phyloP scores from a whole-genome alignment of 768 basidiomycete species.

The Tricholoma bakamatsutake region DNA sequence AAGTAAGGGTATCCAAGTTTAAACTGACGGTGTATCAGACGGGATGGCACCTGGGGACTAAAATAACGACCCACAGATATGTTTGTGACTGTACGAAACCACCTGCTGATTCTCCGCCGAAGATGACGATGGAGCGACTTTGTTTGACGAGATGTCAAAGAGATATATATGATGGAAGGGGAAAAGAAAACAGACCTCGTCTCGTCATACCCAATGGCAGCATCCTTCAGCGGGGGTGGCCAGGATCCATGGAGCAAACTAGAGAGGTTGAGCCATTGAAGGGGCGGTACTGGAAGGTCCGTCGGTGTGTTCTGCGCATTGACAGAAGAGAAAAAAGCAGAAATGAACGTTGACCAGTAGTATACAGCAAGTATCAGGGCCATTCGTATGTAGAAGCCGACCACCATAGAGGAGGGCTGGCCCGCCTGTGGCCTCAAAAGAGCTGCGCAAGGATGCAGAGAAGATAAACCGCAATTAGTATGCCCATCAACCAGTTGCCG shows the following conservation, averaged over 20 bases:
- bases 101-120: constrained; percentile 68
- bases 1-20: constrained; percentile 52
- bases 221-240: constrained; percentile 58
- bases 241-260: constrained; percentile 46
- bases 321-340: constrained; percentile 17
- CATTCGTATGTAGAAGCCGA: constrained; percentile 20
- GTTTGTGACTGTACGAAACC: constrained; percentile 60
- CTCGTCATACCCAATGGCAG: constrained; percentile 61
- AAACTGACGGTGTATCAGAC: constrained; percentile 37
- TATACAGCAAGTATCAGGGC: constrained; percentile 20
- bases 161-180: neutral
- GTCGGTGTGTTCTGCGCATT: constrained; percentile 47
- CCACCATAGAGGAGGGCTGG: constrained; percentile 5
- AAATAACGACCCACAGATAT: constrained; percentile 46
- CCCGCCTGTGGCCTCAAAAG: constrained; percentile 12
- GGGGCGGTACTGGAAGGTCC: constrained; percentile 49
- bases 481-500: neutral
- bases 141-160: constrained; percentile 11
- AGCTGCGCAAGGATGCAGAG: neutral
- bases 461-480: neutral
- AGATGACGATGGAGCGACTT: constrained; percentile 59
- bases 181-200: constrained; percentile 24
- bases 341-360: constrained; percentile 21
- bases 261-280: constrained; percentile 75
- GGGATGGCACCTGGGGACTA: constrained; percentile 1